These are phyloP conservation scores for Neofusicoccum umdonicola DNA, from an alignment of 2,329 filamentous ascomycete species.

Conservation along the genomic window DNA sequence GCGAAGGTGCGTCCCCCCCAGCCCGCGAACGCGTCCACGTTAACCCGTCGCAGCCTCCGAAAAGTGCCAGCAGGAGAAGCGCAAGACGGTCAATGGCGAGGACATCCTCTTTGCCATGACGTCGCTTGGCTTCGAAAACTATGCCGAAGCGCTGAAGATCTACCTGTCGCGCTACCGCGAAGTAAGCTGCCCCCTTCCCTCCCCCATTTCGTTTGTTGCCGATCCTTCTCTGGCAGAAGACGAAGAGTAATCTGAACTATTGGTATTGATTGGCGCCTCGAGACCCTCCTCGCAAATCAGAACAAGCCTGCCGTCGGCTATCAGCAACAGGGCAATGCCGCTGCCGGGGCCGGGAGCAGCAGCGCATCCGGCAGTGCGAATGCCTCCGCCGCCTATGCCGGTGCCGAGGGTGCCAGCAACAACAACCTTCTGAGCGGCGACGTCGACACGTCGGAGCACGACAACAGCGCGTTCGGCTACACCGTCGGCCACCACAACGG, in stretches of 20 bases:
- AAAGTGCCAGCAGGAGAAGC: conserved; percentile 98
- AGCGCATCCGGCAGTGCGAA: conserved; percentile 21
- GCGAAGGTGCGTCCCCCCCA: conserved; percentile 68
- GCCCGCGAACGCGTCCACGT: conserved; percentile 6
- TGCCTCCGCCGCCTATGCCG: conserved; percentile 28
- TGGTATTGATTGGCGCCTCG: conserved; percentile 53
- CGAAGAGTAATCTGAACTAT: conserved; percentile 43
- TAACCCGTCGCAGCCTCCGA: conserved; percentile 70
- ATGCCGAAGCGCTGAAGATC: conserved; percentile 95
- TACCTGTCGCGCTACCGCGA: conserved; percentile 97
- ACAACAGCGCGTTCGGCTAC: conserved; percentile 42
- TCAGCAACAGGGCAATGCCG: conserved; percentile 32
- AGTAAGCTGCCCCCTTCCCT: conserved; percentile 59
- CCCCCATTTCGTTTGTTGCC: conserved; percentile 20
- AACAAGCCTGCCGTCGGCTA: conserved; percentile 48
- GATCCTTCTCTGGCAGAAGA: conserved; percentile 32
- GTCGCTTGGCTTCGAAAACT: conserved; percentile 97
- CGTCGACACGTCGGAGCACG: conserved; percentile 43
- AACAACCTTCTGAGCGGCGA: conserved; percentile 44
- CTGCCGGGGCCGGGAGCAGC: conserved; percentile 30
- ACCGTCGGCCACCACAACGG: conserved; percentile 38
- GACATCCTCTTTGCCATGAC: conserved; percentile 99
- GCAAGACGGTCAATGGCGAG: conserved; percentile 98
- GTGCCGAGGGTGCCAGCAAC: conserved; percentile 38
- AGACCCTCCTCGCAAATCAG: conserved; percentile 77